Percentiles rank a stretch among this genome's conserved stretches.
Conservation (phyloP, 164 flowering plant genomes). For the Liquidambar formosana region DNA sequence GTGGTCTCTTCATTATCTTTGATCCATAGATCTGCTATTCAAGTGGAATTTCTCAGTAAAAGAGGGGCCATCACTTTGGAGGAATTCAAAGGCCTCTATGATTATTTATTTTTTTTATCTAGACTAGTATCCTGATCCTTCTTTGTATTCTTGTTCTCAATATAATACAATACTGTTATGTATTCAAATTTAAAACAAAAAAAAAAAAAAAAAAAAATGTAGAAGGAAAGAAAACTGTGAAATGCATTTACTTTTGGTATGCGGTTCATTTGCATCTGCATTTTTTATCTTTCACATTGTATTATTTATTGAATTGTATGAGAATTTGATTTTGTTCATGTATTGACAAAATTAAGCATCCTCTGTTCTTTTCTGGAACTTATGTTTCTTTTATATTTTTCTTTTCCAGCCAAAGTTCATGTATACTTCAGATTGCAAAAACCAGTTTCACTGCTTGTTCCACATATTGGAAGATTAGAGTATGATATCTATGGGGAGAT, state of each 20-base stretch:
- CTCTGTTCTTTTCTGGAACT: not conserved
- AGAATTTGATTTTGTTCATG: not conserved
- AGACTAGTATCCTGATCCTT: too few species aligned
- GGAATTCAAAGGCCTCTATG: too few species aligned
- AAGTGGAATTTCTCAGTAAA: too few species aligned
- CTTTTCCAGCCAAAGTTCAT: conserved; percentile 58
- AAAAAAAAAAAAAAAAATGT: too few species aligned
- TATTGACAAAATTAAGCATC: not conserved
- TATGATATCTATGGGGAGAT: conserved; percentile 60
- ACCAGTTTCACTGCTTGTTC: conserved; percentile 56
- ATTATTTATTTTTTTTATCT: too few species aligned
- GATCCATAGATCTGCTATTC: too few species aligned
- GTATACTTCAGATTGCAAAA: conserved; percentile 57
- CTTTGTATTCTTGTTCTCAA: too few species aligned
- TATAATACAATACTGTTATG: too few species aligned
- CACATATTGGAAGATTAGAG: conserved; percentile 50
- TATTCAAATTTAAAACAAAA: too few species aligned
- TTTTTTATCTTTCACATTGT: not conserved
- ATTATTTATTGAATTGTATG: not conserved
- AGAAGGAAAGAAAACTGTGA: too few species aligned
- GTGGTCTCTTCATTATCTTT: too few species aligned
- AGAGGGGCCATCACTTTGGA: too few species aligned
- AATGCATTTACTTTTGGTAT: not conserved
- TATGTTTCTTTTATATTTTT: not conserved
- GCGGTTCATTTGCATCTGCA: not conserved